Evolutionary conservation across 2,329 filamentous ascomycete species (phyloP), one percentile per base, ranked within the genome.

Genomic region (Ascochyta lentis): DNA sequence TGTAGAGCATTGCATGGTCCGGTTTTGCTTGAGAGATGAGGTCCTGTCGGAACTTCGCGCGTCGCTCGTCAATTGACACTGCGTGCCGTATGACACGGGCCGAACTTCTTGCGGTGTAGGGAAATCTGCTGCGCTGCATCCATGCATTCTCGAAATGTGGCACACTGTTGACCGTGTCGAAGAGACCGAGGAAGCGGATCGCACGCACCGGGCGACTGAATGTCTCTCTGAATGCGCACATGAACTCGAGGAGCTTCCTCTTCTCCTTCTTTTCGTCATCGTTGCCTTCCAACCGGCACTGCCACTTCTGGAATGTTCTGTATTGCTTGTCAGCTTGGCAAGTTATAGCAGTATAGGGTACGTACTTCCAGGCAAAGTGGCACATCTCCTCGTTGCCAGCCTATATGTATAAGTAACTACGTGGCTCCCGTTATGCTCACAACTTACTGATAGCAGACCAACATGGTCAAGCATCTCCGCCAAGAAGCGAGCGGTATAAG

Each of bases 301-400:
- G 87, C 88, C 88, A 92, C 69, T 88, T 86, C 7, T 87, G 84
- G 66, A 92, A 92, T 0, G 89, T 88, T 31, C 68, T 70, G 24
- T 15, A 7, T 1, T 4, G 10, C 6, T 8, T 6, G 10, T 64
- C n/a, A 60, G 43, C n/a, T 15, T 19, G 3, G 12, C 6, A 2
- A 5, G 10, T n/a, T 9, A 6, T 19, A 13, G 38, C 13, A 13
- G 7, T 19, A 7, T 1, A 23, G 1, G 5, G 8, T 6, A 61
- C 66, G 54, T 46, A 70, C 71, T 90, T 92, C 90, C 91, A 95
- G 0, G 90, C 91, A 70, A 96, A 96, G 4, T 84, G 81, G 47
- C 91, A 86, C 86, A 95, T 89, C 64, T 95, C 91, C 68, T 96
- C 90, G 65, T 96, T 96, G 10, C 91, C 91, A 47, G 90, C 88